Evolutionary conservation across 345 rosid genomes (phyloP), one percentile per base, ranked within the genome.

Genomic region (Melaleuca alternifolia): DNA sequence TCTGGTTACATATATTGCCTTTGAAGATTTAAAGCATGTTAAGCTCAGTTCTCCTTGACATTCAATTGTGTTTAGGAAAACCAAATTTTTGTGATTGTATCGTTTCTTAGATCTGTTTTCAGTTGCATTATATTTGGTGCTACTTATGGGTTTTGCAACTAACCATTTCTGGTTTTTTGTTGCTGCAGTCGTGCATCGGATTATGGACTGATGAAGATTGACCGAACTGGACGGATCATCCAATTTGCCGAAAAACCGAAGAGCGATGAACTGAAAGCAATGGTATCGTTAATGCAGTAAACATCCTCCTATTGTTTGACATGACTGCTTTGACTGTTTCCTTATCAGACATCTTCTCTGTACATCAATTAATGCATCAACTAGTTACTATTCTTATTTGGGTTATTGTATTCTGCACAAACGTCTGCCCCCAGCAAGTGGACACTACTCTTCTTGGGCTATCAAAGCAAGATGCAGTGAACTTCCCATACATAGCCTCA

Each of bases 241-340:
- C 95, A 96, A 83, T 97, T 97, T 86, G 89, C 94, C 82, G 98
- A 96, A 89, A 97, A 97, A 90, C 99, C 99, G 56, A 93, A 87
- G 89, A 97, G 96, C 62, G 82, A 89, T 56, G 93, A 94, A 91
- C 94, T 95, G 88, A 93, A 91, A 89, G 94, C 95, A 88, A 96
- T 97, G 99, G 99, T 95, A 91, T 50, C 30, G 11, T 18, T 54
- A 15, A 83, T 30, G 46, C 26, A 83, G 10, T 18, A 41, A 52
- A 54, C 18, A 83, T 46, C 24, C 50, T 30, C 20, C 50, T 75
- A 85, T 61, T 30, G 62, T 48, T 53, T 61, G 14, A 51, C 26
- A 1, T 71, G 81, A 71, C 48, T 71, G 48, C 48, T 37, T 71
- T 71, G 26, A 44, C 81, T 37, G 48, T 10, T 37, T 71, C 81